Evolutionary conservation across 1,284 basidiomycete species (phyloP).

Genomic region (Tranzscheliella williamsii): DNA sequence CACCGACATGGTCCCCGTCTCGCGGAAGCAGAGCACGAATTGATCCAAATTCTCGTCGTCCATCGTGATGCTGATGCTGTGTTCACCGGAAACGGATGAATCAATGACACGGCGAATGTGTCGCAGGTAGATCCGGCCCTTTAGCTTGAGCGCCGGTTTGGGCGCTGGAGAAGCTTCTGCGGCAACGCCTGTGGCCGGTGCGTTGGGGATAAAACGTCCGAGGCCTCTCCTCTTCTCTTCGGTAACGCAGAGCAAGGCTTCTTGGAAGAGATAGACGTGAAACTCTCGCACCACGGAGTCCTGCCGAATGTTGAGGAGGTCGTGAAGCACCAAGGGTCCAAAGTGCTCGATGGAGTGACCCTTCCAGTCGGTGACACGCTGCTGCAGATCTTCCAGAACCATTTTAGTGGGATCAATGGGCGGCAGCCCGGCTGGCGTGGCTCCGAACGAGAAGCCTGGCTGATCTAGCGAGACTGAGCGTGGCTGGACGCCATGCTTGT

Average conservation of each 20-base stretch:
- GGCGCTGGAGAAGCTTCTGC: slow-evolving; percentile 4
- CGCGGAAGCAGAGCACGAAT: slow-evolving; percentile 91
- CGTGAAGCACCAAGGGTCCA: slow-evolving; percentile 85
- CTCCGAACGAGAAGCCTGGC: slow-evolving; percentile 39
- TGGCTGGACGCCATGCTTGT: slow-evolving; percentile 23
- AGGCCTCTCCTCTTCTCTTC: slow-evolving; percentile 83
- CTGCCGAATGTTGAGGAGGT: slow-evolving; percentile 82
- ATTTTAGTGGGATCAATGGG: slow-evolving; percentile 67
- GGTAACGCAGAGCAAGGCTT: slow-evolving; percentile 92
- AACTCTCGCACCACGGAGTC: slow-evolving; percentile 85
- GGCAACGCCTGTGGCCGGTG: slow-evolving; percentile 24
- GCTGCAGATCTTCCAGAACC: slow-evolving; percentile 82
- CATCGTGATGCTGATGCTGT: slow-evolving; percentile 90
- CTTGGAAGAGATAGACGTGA: slow-evolving; percentile 91
- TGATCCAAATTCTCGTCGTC: slow-evolving; percentile 88
- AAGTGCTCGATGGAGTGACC: slow-evolving; percentile 80
- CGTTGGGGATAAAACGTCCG: slow-evolving; percentile 71
- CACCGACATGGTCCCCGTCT: slow-evolving; percentile 80
- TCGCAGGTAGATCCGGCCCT: slow-evolving; percentile 89
- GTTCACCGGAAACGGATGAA: slow-evolving; percentile 74
- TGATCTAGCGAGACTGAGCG: slow-evolving; percentile 19
- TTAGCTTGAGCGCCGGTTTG: slow-evolving; percentile 81
- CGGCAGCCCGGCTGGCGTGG: slow-evolving; percentile 37
- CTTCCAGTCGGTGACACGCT: slow-evolving; percentile 90
- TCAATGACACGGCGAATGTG: slow-evolving; percentile 86